Percentiles rank a stretch among this genome's conserved stretches.
Evolutionary conservation across 768 basidiomycete genomes (phyloP).

Genomic region (Pleurotus giganteus): DNA sequence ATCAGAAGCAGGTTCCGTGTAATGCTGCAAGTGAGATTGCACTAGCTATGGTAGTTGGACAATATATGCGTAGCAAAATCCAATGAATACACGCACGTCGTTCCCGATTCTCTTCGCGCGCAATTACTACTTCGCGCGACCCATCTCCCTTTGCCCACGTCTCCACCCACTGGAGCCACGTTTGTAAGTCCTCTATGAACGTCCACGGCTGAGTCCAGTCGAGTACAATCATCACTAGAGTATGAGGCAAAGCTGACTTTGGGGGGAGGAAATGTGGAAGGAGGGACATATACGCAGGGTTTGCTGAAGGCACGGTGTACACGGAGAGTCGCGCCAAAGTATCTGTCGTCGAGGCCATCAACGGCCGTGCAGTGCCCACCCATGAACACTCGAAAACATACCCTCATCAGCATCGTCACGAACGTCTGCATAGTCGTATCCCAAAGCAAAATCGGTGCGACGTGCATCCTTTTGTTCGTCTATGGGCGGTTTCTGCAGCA

Average conservation of each 20-base stretch:
- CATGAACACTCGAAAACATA: conserved; percentile 19
- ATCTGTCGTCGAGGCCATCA: conserved; percentile 44
- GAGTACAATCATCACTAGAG: conserved; percentile 78
- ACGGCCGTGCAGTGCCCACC: not conserved
- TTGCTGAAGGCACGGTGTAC: conserved; percentile 84
- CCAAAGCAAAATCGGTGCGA: conserved; percentile 77
- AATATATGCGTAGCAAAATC: not conserved
- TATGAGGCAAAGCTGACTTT: conserved; percentile 60
- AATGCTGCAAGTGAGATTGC: conserved; percentile 87
- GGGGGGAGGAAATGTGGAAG: conserved; percentile 81
- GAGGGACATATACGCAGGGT: conserved; percentile 66
- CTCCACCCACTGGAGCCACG: conserved; percentile 88
- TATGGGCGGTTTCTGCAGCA: conserved; percentile 63
- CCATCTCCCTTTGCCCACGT: conserved; percentile 71
- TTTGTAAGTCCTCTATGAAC: conserved; percentile 81
- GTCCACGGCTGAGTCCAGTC: conserved; percentile 97
- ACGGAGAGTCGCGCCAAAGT: conserved; percentile 86
- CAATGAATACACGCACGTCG: conserved; percentile 53
- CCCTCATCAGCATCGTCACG: conserved; percentile 95
- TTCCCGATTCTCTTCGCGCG: conserved; percentile 79
- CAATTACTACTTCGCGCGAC: conserved; percentile 69
- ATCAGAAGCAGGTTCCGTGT: conserved; percentile 75
- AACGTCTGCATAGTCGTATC: conserved; percentile 91
- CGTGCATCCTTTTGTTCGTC: conserved; percentile 60
- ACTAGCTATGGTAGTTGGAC: conserved; percentile 42